Percentiles rank a stretch among this genome's conserved stretches.
Evolutionary conservation across 2,329 filamentous ascomycete genomes (phyloP).

Genomic region (Cladosporium sp.): DNA sequence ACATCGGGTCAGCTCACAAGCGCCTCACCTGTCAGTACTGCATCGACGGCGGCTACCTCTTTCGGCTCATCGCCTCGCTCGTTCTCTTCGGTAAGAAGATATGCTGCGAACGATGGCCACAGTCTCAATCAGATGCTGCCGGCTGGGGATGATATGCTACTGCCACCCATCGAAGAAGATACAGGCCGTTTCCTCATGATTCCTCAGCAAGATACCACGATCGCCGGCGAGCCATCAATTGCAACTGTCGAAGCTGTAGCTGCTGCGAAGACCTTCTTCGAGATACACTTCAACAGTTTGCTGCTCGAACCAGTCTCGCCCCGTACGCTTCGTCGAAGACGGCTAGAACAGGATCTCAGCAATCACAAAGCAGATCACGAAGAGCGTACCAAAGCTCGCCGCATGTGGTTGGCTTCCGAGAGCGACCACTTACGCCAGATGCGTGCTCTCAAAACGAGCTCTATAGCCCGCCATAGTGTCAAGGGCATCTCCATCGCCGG

Average conservation of each 20-base stretch:
- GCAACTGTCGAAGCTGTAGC: slow-evolving; percentile 75
- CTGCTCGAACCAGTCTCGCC: slow-evolving; percentile 56
- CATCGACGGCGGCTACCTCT: slow-evolving; percentile 40
- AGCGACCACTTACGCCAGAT: slow-evolving; percentile 72
- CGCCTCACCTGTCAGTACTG: slow-evolving; percentile 33
- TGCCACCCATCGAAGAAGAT: slow-evolving; percentile 40
- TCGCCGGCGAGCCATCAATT: slow-evolving; percentile 42
- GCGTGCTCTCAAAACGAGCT: slow-evolving; percentile 68
- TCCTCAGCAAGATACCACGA: slow-evolving; percentile 35
- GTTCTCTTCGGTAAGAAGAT: slow-evolving; percentile 32
- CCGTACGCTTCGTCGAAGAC: slow-evolving; percentile 62
- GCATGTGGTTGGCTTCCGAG: slow-evolving; percentile 67
- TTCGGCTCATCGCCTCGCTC: slow-evolving; percentile 32
- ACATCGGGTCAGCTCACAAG: slow-evolving; percentile 21
- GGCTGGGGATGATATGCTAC: slow-evolving; percentile 28
- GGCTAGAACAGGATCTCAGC: slow-evolving; percentile 66
- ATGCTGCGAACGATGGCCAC: slow-evolving; percentile 33
- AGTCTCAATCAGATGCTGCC: slow-evolving; percentile 28
- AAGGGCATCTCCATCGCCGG: slow-evolving; percentile 59
- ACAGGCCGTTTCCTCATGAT: slow-evolving; percentile 32
- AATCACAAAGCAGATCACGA: slow-evolving; percentile 59
- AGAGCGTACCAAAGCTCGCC: slow-evolving; percentile 55
- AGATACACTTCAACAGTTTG: slow-evolving; percentile 78
- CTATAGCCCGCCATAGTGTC: slow-evolving; percentile 49
- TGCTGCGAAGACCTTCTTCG: slow-evolving; percentile 82